These are phyloP conservation scores for Pseudocercospora crystallina DNA, from an alignment of 2,329 filamentous ascomycete species.

Conservation along the genomic window DNA sequence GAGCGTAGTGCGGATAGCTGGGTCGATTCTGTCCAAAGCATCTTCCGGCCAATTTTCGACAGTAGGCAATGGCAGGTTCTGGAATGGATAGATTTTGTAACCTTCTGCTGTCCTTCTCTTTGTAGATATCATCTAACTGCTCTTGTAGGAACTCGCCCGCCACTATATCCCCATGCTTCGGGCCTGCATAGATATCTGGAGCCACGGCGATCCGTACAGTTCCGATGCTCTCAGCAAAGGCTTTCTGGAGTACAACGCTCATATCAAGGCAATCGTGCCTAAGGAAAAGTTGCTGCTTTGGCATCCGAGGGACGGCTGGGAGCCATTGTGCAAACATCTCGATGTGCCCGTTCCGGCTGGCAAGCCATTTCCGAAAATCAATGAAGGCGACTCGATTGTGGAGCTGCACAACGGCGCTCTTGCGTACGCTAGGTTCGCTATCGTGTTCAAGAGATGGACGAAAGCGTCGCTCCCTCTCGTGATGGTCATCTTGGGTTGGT, in stretches of 20 bases:
- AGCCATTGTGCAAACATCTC: background rate
- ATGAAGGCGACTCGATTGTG: background rate
- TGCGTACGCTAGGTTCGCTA: no score
- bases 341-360: background rate
- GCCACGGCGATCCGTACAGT: background rate
- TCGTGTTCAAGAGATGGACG: no score
- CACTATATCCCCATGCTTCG: background rate
- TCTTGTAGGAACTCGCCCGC: background rate
- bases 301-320: constrained; percentile 1
- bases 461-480: no score
- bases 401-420: no score
- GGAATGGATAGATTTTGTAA: background rate
- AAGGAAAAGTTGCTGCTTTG: constrained; percentile 1
- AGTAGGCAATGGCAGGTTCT: background rate
- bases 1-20: constrained; percentile 34
- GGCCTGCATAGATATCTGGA: background rate
- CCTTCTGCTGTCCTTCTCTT: background rate
- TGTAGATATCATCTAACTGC: background rate
- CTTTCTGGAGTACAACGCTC: constrained; percentile 3
- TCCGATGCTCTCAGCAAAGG: background rate
- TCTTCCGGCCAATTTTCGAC: background rate
- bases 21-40: constrained; percentile 25
- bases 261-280: background rate
- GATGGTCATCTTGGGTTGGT: no score
- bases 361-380: background rate